Evolutionary conservation across 495 filamentous ascomycete genomes (phyloP), one percentile per base, ranked within the genome.

Genomic region (Aspergillus heteromorphus): DNA sequence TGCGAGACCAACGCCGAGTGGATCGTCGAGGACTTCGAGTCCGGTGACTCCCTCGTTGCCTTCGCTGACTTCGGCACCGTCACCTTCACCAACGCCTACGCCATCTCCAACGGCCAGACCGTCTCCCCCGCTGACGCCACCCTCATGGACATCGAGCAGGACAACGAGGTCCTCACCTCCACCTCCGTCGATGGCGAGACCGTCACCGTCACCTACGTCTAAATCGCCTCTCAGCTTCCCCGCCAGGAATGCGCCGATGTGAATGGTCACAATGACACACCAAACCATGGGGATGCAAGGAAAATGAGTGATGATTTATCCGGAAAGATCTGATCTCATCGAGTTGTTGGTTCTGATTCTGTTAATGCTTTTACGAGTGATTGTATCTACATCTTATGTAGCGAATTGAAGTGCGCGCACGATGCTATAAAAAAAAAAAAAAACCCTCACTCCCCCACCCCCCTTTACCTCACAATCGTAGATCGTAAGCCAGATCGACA

Each of bases 11-110:
- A 83, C 55, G 80, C 78, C 8, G 82, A 84, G 61, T 84, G 80
- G 81, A 83, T 84, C 49, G 79, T 84, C 20, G 82, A 84, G 68
- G 80, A 84, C 58, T 83, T 78, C 52, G 65, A 74, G 27, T 60
- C 60, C 8, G 70, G 69, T 25, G 66, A 66, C 48, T 40, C 50
- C 8, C 65, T 76, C 7, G 82, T 83, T 6, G 62, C 68, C 14
- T 79, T 84, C 59, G 79, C 74, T 16, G 62, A 82, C 67, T 83
- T 81, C 61, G 75, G 74, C 19, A 72, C 69, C 5, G 75, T 83
- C n/a, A 67, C 61, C 16, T 83, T 83, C 55, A 74, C 69, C 5
- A 57, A 64, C 27, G 64, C 67, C 1, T 59, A 65, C 45, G 71
- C 68, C 5, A 62, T 45, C n/a, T 64, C 61, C 25, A 11, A 31